phyloP scores from a whole-genome alignment of 495 filamentous ascomycete genomes.

The Viridothelium virens region DNA sequence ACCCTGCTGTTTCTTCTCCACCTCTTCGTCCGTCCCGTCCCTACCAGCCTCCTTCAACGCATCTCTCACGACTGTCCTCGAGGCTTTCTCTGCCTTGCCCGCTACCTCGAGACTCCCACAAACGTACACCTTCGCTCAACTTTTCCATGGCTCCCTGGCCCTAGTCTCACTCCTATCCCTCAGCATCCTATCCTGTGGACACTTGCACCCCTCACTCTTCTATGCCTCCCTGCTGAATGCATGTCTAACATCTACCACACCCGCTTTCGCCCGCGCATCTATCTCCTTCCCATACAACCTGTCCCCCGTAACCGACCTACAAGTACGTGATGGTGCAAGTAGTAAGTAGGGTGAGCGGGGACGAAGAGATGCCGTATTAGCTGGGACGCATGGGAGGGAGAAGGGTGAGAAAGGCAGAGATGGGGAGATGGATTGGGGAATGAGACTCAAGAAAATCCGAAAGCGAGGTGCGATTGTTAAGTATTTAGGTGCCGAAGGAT shows the following conservation, averaged over 20 bases:
- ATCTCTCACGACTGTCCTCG: slow-evolving; percentile 41
- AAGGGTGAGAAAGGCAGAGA: slow-evolving; percentile 59
- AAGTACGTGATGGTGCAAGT: slow-evolving; percentile 57
- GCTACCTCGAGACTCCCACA: slow-evolving; percentile 48
- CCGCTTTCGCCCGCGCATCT: slow-evolving; percentile 23
- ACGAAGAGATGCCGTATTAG: slow-evolving; percentile 73
- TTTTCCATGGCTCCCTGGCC: slow-evolving; percentile 17
- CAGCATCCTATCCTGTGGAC: slow-evolving; percentile 30
- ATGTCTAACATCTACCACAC: slow-evolving; percentile 27
- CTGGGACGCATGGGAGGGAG: slow-evolving; percentile 69
- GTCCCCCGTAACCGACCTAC: slow-evolving; percentile 22
- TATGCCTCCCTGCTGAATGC: slow-evolving; percentile 25
- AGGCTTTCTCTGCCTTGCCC: slow-evolving; percentile 47
- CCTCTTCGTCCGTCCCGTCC: slow-evolving; percentile 18
- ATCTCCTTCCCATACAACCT: slow-evolving; percentile 25
- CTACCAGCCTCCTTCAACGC: slow-evolving; percentile 11
- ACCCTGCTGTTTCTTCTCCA: slow-evolving; percentile 23
- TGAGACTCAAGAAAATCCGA: slow-evolving; percentile 58
- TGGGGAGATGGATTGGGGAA: slow-evolving; percentile 46
- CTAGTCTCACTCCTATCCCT: slow-evolving; percentile 24
- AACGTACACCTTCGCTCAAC: slow-evolving; percentile 22
- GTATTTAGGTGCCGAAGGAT: slow-evolving; percentile 47
- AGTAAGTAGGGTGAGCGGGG: slow-evolving; percentile 50
- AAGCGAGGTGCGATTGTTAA: slow-evolving; percentile 51
- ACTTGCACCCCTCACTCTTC: slow-evolving; percentile 24